Conservation (phyloP, 495 filamentous ascomycete genomes). For the Delitschia confertaspora region DNA sequence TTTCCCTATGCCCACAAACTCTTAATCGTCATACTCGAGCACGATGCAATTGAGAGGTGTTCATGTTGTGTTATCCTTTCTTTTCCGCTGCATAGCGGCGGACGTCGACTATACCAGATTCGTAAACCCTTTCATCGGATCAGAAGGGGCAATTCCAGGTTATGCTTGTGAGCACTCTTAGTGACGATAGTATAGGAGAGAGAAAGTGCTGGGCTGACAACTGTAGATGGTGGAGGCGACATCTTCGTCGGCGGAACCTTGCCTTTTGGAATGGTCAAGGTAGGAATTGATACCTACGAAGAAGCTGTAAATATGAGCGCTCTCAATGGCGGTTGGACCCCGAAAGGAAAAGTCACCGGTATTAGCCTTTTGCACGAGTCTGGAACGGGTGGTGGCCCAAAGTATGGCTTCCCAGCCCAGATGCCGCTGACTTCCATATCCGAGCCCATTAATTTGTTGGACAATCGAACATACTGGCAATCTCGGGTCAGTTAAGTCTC, state of each 20-base stretch:
- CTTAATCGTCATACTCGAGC: too few relatives aligned
- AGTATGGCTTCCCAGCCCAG: conserved; percentile 34
- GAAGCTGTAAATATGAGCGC: conserved; percentile 28
- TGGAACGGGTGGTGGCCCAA: conserved; percentile 34
- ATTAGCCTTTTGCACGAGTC: conserved; percentile 31
- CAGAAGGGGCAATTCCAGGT: conserved; percentile 31
- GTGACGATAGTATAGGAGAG: neutral
- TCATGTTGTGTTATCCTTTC: too few relatives aligned
- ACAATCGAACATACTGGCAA: conserved; percentile 35
- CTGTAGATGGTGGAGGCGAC: conserved; percentile 31
- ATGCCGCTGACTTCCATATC: conserved; percentile 30
- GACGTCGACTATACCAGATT: conserved; percentile 32
- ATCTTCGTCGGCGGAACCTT: conserved; percentile 33
- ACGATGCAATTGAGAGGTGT: too few relatives aligned
- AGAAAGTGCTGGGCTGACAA: neutral
- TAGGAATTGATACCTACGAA: conserved; percentile 34
- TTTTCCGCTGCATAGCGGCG: too few relatives aligned
- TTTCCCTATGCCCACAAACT: too few relatives aligned
- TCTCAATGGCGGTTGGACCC: conserved; percentile 34
- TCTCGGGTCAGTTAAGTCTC: conserved; percentile 3
- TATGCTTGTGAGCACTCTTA: conserved; percentile 19
- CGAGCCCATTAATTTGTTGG: conserved; percentile 28
- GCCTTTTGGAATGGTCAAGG: conserved; percentile 34
- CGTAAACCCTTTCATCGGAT: conserved; percentile 34
- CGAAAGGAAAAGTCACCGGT: conserved; percentile 31